Conservation (phyloP, 1,284 basidiomycete species). For the Schizophyllum commune region DNA sequence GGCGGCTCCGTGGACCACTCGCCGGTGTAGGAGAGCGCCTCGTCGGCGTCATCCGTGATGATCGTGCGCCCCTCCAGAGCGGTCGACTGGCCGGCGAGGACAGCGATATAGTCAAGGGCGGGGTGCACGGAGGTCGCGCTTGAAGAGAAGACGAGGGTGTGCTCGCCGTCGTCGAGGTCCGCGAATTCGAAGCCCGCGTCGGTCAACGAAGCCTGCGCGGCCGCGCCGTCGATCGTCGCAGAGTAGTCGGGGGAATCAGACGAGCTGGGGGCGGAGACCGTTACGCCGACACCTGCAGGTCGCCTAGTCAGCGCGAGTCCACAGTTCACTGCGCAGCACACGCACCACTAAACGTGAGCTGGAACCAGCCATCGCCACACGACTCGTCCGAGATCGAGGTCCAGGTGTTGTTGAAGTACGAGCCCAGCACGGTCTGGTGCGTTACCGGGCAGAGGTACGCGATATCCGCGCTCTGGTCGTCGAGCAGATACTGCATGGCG, state of each 20-base stretch:
- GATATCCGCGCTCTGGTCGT: background rate
- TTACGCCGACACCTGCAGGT: constrained; percentile 21
- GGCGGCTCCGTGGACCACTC: constrained; percentile 21
- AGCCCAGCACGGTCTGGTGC: constrained; percentile 9
- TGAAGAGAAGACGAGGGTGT: constrained; percentile 26
- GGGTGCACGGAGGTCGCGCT: constrained; percentile 17
- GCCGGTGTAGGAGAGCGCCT: constrained; percentile 20
- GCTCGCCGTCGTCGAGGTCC: constrained; percentile 24
- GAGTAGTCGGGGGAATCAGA: constrained; percentile 19
- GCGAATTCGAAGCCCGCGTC: constrained; percentile 23
- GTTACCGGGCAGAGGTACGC: background rate
- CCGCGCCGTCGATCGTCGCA: constrained; percentile 27
- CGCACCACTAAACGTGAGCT: constrained; percentile 28
- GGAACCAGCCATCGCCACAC: constrained; percentile 28
- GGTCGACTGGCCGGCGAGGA: constrained; percentile 27
- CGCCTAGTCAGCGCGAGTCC: constrained; percentile 9
- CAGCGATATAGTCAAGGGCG: constrained; percentile 29
- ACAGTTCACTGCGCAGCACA: background rate
- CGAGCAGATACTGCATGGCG: background rate
- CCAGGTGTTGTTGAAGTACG: constrained; percentile 31
- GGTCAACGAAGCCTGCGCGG: constrained; percentile 19
- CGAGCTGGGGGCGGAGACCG: constrained; percentile 14
- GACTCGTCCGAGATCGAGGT: constrained; percentile 21
- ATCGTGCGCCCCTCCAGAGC: constrained; percentile 24
- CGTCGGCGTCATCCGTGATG: constrained; percentile 28